These are phyloP conservation scores for Termitomyces sp. DNA, from an alignment of 768 basidiomycete species.

Conservation along the genomic window DNA sequence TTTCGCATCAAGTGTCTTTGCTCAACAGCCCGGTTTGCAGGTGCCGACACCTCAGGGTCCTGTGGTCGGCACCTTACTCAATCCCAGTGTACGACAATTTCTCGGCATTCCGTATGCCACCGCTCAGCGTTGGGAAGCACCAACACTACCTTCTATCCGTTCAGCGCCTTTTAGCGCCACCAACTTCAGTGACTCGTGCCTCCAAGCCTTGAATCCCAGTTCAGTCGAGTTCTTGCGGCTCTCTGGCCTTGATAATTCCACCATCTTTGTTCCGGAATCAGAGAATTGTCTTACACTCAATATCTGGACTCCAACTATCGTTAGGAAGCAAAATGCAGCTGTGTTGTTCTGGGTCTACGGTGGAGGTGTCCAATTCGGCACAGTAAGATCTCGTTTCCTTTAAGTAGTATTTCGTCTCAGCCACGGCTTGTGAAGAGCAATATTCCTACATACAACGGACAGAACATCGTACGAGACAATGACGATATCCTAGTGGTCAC, in stretches of 20 bases:
- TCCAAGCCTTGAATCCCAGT: slow-evolving; percentile 19
- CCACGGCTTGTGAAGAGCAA: slow-evolving; percentile 21
- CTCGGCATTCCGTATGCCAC: slow-evolving; percentile 31
- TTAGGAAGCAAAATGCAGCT: slow-evolving; percentile 27
- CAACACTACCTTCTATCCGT: slow-evolving; percentile 18
- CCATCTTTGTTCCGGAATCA: slow-evolving; percentile 23
- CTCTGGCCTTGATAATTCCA: slow-evolving; percentile 16
- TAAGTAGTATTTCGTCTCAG: background rate
- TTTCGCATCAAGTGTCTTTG: background rate
- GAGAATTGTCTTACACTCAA: slow-evolving; percentile 33
- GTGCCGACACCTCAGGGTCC: slow-evolving; percentile 26
- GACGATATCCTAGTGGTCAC: slow-evolving; percentile 31
- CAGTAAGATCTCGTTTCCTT: slow-evolving; percentile 17
- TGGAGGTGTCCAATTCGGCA: slow-evolving; percentile 31
- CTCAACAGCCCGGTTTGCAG: slow-evolving; percentile 13
- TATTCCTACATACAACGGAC: slow-evolving; percentile 23
- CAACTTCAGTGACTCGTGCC: slow-evolving; percentile 25
- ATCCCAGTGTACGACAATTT: slow-evolving; percentile 28
- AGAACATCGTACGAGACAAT: slow-evolving; percentile 27
- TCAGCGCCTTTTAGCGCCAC: slow-evolving; percentile 19
- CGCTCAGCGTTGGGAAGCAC: slow-evolving; percentile 28
- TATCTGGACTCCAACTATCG: slow-evolving; percentile 29
- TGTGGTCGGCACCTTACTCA: slow-evolving; percentile 21
- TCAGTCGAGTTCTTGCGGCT: slow-evolving; percentile 20
- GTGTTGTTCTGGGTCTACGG: slow-evolving; percentile 36